These are phyloP conservation scores for Clarireedia paspali DNA, from an alignment of 2,329 filamentous ascomycete species.

Conservation along the genomic window DNA sequence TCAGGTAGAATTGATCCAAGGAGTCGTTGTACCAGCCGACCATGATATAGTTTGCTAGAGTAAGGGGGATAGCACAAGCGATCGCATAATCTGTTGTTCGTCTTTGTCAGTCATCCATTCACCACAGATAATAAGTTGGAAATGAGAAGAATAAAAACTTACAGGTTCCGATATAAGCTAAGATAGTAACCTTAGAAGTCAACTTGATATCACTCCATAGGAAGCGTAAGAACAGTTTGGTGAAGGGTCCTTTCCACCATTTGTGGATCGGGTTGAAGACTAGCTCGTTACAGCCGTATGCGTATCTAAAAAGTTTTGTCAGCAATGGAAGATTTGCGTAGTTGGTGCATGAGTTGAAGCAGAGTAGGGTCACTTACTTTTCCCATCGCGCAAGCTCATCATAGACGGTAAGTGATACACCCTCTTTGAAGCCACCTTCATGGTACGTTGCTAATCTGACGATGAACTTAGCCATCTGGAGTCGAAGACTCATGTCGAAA, in stretches of 20 bases:
- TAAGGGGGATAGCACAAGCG: constrained; percentile 58
- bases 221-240: constrained; percentile 54
- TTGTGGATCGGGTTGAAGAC: constrained; percentile 59
- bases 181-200: constrained; percentile 62
- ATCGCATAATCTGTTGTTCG: constrained; percentile 46
- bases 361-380: constrained; percentile 35
- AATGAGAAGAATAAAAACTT: neutral
- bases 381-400: constrained; percentile 67
- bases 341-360: neutral
- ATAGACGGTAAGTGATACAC: constrained; percentile 65
- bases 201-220: constrained; percentile 53
- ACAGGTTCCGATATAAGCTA: constrained; percentile 55
- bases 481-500: constrained; percentile 66
- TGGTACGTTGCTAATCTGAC: constrained; percentile 64
- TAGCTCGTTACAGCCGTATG: constrained; percentile 64
- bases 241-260: constrained; percentile 60
- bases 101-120: neutral
- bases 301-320: constrained; percentile 35
- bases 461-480: constrained; percentile 61
- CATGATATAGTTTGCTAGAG: constrained; percentile 61
- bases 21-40: constrained; percentile 64
- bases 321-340: neutral
- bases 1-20: constrained; percentile 59
- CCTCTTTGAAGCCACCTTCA: constrained; percentile 63
- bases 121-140: too few relatives aligned